phyloP scores from a whole-genome alignment of 2,329 filamentous ascomycete genomes.

The Alternaria brassicae region DNA sequence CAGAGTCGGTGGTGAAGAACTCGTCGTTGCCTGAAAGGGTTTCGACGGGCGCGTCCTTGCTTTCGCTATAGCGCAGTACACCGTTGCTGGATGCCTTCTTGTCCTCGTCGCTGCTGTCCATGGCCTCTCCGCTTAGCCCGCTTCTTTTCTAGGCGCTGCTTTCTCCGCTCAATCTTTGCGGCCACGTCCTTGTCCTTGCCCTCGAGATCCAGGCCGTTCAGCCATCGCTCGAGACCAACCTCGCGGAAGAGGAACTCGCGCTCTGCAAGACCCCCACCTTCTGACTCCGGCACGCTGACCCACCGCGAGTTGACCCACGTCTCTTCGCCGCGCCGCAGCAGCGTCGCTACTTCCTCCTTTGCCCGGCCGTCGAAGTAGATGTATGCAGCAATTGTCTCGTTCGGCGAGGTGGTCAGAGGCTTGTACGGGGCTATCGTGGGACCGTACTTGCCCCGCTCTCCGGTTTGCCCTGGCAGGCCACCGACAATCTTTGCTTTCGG shows the following conservation, averaged over 20 bases:
- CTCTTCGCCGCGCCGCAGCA: slow-evolving; percentile 90
- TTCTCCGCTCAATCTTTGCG: slow-evolving; percentile 73
- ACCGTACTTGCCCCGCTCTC: slow-evolving; percentile 60
- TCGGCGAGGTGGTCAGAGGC: slow-evolving; percentile 87
- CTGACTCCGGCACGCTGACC: slow-evolving; percentile 90
- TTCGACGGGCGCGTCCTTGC: slow-evolving; percentile 77
- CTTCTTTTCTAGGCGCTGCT: slow-evolving; percentile 79
- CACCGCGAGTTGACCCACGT: slow-evolving; percentile 99
- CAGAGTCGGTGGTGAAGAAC: slow-evolving; percentile 69
- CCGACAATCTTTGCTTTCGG: slow-evolving; percentile 85
- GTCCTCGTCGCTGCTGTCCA: slow-evolving; percentile 58
- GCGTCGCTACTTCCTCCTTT: slow-evolving; percentile 96
- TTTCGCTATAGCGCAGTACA: slow-evolving; percentile 81
- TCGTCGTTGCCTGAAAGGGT: slow-evolving; percentile 73
- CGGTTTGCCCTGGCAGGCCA: slow-evolving; percentile 64
- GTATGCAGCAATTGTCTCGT: slow-evolving; percentile 97
- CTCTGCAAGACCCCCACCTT: slow-evolving; percentile 93
- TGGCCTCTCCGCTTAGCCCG: slow-evolving; percentile 74
- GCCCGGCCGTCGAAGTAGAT: slow-evolving; percentile 97
- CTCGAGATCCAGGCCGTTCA: slow-evolving; percentile 94
- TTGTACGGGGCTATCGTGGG: slow-evolving; percentile 81
- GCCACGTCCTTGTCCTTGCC: slow-evolving; percentile 78
- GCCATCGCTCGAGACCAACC: slow-evolving; percentile 93
- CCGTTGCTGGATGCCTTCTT: slow-evolving; percentile 53
- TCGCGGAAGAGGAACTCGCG: slow-evolving; percentile 97